phyloP scores from a whole-genome alignment of 2,329 filamentous ascomycete genomes.

The Colletotrichum sansevieriae region DNA sequence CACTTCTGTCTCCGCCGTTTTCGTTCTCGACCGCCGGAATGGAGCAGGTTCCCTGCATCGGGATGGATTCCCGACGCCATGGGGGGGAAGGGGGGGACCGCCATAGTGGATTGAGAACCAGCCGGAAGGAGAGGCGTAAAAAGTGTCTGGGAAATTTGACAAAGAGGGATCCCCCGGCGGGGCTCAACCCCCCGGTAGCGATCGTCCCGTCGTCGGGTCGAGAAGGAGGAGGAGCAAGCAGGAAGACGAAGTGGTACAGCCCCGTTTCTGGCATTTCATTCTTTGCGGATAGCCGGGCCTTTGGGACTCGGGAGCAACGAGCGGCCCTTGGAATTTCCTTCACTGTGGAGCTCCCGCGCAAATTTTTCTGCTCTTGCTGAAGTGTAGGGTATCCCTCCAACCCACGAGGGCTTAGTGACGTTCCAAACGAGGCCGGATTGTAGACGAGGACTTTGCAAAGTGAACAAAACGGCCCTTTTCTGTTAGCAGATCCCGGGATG shows the following conservation, averaged over 20 bases:
- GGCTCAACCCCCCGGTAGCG: conserved; percentile 31
- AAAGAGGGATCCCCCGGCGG: conserved; percentile 34
- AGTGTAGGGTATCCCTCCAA: background rate
- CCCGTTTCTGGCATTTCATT: conserved; percentile 10
- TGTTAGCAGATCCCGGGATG: too few relatives aligned
- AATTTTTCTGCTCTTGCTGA: background rate
- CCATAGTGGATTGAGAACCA: too few relatives aligned
- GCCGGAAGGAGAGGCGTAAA: background rate
- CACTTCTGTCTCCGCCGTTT: background rate
- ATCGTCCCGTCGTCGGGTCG: conserved; percentile 32
- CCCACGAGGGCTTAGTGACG: conserved; percentile 4
- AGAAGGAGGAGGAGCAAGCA: background rate
- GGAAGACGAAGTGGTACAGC: background rate
- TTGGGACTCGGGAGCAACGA: background rate
- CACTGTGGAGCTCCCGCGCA: too few relatives aligned
- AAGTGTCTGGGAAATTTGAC: background rate
- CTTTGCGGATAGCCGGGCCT: conserved; percentile 1
- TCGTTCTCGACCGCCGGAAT: conserved; percentile 28
- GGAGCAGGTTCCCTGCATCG: conserved; percentile 28
- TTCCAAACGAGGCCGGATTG: background rate
- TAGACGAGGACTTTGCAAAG: background rate
- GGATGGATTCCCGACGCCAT: conserved; percentile 22
- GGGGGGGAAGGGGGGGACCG: background rate
- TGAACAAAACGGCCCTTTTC: conserved; percentile 7
- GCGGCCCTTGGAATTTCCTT: too few relatives aligned